Percentiles rank a stretch among this genome's conserved stretches.
phyloP scores from a whole-genome alignment of 1,284 basidiomycete genomes.

The Boletus coffeatus region DNA sequence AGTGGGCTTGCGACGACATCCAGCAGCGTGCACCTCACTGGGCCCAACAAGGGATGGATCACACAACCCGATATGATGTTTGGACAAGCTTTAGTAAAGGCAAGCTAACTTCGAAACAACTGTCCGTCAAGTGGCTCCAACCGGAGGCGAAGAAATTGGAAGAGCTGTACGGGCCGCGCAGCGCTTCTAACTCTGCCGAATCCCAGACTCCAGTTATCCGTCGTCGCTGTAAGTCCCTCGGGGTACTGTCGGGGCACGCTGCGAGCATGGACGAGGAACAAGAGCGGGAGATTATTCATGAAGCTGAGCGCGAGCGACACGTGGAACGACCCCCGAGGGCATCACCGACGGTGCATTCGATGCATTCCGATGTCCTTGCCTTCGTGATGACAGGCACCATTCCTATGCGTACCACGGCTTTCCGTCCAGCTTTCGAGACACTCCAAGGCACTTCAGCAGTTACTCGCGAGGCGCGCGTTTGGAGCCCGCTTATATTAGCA shows the following conservation, averaged over 20 bases:
- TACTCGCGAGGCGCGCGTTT: slow-evolving; percentile 11
- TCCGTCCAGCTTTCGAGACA: slow-evolving; percentile 13
- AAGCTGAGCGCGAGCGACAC: slow-evolving; percentile 38
- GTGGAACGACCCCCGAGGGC: slow-evolving; percentile 30
- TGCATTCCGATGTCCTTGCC: slow-evolving; percentile 17
- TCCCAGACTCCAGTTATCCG: slow-evolving; percentile 13
- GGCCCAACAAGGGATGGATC: slow-evolving; percentile 43
- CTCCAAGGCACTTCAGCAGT: slow-evolving; percentile 12
- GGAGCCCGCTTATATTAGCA: slow-evolving; percentile 21
- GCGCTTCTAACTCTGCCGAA: background rate
- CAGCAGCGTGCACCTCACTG: slow-evolving; percentile 36
- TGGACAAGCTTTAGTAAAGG: slow-evolving; percentile 24
- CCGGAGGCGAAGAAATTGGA: slow-evolving; percentile 35
- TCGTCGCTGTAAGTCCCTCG: background rate
- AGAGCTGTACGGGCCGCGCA: slow-evolving; percentile 30
- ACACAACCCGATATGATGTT: slow-evolving; percentile 28
- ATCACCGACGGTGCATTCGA: slow-evolving; percentile 19
- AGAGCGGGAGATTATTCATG: slow-evolving; percentile 38
- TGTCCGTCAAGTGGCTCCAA: slow-evolving; percentile 33
- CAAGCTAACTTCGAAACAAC: background rate
- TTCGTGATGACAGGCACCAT: slow-evolving; percentile 27
- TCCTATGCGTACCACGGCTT: background rate
- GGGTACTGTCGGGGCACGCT: background rate
- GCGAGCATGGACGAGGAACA: slow-evolving; percentile 7
- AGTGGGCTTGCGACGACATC: slow-evolving; percentile 43